Conservation (phyloP, 306 rosid species). For the Begonia fuchsioides region DNA sequence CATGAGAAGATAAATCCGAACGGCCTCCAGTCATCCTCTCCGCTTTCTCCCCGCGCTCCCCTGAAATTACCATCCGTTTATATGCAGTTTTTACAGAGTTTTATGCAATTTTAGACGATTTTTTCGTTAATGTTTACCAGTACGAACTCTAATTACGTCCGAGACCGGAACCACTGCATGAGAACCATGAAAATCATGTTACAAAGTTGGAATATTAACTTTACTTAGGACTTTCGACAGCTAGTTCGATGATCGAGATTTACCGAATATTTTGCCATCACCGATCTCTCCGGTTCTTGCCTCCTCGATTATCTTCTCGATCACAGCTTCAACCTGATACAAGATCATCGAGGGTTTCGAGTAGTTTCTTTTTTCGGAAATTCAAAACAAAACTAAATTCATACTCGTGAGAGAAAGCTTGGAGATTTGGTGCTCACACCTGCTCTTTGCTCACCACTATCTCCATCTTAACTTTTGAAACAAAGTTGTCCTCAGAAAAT, state of each 20-base stretch:
- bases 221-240: no score
- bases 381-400: no score
- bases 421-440: conserved; percentile 20
- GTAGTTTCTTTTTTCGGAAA: no score
- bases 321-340: conserved; percentile 61
- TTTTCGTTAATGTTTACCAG: conserved; percentile 30
- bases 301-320: conserved; percentile 54
- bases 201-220: no score
- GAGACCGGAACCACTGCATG: conserved; percentile 72
- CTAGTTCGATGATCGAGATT: conserved; percentile 11
- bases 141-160: conserved; percentile 73
- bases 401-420: conserved; percentile 5
- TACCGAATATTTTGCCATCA: conserved; percentile 87
- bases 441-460: conserved; percentile 71
- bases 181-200: conserved; percentile 4
- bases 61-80: conserved; percentile 19
- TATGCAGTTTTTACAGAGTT: no score
- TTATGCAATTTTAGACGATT: no score
- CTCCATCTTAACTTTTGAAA: conserved; percentile 91
- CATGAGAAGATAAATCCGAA: conserved; percentile 21
- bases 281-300: conserved; percentile 92
- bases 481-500: conserved; percentile 70
- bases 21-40: conserved; percentile 72
- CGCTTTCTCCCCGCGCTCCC: conserved; percentile 74
- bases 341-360: background rate